A percentile compares a stretch with the other conserved stretches of the same genome.
These are phyloP conservation scores for Rhizopogon sp. DNA, from an alignment of 768 basidiomycete genomes.

Conservation along the genomic window DNA sequence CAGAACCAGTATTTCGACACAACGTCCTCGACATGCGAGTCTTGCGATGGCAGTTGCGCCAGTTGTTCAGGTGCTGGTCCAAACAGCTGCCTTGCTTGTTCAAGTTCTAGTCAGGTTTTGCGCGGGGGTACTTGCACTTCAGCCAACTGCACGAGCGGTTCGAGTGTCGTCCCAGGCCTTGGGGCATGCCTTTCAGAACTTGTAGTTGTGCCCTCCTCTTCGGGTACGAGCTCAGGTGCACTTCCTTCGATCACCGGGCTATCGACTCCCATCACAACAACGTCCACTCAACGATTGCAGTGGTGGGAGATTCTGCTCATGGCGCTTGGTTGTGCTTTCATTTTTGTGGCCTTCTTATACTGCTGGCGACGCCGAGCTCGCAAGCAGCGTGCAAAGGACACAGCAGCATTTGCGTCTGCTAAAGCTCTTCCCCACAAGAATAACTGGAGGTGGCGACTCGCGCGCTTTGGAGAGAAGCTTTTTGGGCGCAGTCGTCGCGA, in stretches of 20 bases:
- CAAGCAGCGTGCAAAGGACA: conserved; percentile 62
- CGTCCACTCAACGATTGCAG: conserved; percentile 34
- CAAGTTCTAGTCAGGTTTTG: conserved; percentile 55
- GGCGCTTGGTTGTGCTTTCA: conserved; percentile 75
- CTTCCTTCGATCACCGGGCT: conserved; percentile 57
- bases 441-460: conserved; percentile 53
- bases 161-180: conserved; percentile 59
- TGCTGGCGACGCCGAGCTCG: conserved; percentile 68
- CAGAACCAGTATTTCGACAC: conserved; percentile 69
- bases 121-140: conserved; percentile 59
- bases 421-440: conserved; percentile 46
- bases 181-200: conserved; percentile 80
- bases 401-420: conserved; percentile 56
- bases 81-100: conserved; percentile 69
- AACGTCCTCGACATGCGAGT: conserved; percentile 55
- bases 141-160: conserved; percentile 53
- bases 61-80: conserved; percentile 71
- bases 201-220: conserved; percentile 45
- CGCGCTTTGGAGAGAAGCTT: conserved; percentile 51
- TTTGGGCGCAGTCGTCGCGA: conserved; percentile 43
- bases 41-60: conserved; percentile 73
- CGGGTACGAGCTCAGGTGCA: conserved; percentile 32
- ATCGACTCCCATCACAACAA: conserved; percentile 40
- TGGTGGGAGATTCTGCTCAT: conserved; percentile 90
- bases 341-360: conserved; percentile 62